Evolutionary conservation across 257 asterid species (phyloP), one percentile per base, ranked within the genome.

Genomic region (Scutellaria galericulata): DNA sequence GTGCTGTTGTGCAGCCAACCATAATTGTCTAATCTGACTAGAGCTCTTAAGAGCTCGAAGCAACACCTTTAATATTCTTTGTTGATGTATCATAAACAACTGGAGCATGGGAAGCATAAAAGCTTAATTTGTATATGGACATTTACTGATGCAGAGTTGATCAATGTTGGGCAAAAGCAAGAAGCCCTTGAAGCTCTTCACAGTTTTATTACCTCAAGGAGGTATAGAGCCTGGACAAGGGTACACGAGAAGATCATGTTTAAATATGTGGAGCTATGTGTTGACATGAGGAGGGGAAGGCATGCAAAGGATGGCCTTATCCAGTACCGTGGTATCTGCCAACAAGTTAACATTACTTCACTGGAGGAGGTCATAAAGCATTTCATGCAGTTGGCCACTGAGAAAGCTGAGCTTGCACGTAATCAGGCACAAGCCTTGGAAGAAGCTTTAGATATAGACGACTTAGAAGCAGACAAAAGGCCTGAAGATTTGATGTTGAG

Each of bases 401-500:
- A 91, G 83, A 85, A 86, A 86, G 97, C 96, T 47, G 97, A 91
- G 81, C 85, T 75, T 52, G 98, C 98, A 3, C 91, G 94, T 37
- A 89, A 64, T 74, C 87, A 91, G 79, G 94, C 98, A 3, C 89
- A 89, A 67, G 98, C 92, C 27, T 70, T 86, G 70, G 98, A 93
- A 73, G 98, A 89, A 78, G 97, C 96, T 67, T 64, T 93, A 78
- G 97, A 93, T 75, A 80, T 93, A 31, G 98, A 89, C 64, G 98
- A 93, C 82, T 81, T 93, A 56, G 98, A 91, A 76, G 98, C 94
- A 8, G 98, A 93, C 77, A 93, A 81, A 68, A 86, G 95, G 78
- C 98, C 98, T 9, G 98, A 93, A 84, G 98, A 93, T 80, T 88
- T 93, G 48, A 88, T 93, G 90, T 46, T 93, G 90, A 93, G 98